Evolutionary conservation across 257 asterid genomes (phyloP), one percentile per base, ranked within the genome.

Genomic region (Solanum paucissectum): DNA sequence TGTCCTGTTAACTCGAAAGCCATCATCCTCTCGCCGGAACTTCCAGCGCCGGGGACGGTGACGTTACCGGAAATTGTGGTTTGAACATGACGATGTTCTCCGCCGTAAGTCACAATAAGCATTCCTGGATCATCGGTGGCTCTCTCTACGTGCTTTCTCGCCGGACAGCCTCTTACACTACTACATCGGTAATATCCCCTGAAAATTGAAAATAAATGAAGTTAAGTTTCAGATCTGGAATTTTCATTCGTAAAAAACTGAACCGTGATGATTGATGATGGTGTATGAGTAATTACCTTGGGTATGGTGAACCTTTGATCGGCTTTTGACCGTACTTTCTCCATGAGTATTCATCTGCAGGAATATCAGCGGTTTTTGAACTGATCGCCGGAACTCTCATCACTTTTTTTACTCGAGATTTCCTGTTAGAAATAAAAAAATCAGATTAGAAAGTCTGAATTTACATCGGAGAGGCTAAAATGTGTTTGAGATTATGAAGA

Each of bases 271-370:
- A 29, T 81, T 27, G 40, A 13, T 62, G 0, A 13, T 27, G 66
- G 18, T 27, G 27, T 33, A 8, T 18, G 72, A 0, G 40, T 21
- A 33, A 9, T n/a, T 87, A 88, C 92, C 93, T 86, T 37, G 92
- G 92, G 38, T 88, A 87, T 52, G 92, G 92, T 23, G 92, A 91
- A 64, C 93, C 92, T 71, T 91, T 91, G 66, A 91, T 91, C 52
- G 93, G 92, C 13, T 91, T 91, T 87, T 91, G 92, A 33, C 92
- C 92, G 16, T 91, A 91, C 79, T 91, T 91, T 60, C 93, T 91
- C 93, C 93, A 91, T 7, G 92, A 90, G n/a, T 90, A 90, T 73
- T 91, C 92, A 33, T 91, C 93, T 46, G 93, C 87, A 2, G 93
- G 93, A 68, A 91, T 91, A 88, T 91, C 93, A 2, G 93, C 91